phyloP scores from a whole-genome alignment of 2,329 filamentous ascomycete species.

The Alternaria panax region DNA sequence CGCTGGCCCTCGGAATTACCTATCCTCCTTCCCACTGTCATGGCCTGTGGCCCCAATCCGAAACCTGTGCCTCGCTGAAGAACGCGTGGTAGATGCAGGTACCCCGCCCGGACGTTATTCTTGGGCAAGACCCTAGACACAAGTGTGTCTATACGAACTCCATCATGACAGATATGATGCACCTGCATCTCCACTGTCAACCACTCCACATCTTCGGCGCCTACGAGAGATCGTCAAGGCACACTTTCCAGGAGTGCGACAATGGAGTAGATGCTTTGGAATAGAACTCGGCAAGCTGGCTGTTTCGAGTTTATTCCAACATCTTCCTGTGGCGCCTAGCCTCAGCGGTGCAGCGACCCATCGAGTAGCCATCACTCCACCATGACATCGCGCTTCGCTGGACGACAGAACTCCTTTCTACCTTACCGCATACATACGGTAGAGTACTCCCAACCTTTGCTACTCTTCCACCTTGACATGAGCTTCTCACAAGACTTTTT shows the following conservation, averaged over 20 bases:
- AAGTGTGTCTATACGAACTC: background rate
- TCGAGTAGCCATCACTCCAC: background rate
- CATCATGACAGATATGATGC: background rate
- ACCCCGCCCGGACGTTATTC: conserved; percentile 5
- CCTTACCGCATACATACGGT: too few relatives aligned
- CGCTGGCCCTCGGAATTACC: background rate
- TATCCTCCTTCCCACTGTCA: background rate
- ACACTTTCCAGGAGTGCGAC: background rate
- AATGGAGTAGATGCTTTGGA: background rate
- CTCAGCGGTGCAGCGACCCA: background rate
- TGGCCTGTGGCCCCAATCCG: background rate
- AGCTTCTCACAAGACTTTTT: too few relatives aligned
- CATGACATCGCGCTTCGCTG: background rate
- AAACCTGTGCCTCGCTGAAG: conserved; percentile 7
- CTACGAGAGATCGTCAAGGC: background rate
- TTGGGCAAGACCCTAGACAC: background rate
- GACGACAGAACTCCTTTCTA: too few relatives aligned
- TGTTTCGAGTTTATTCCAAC: background rate
- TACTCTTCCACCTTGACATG: too few relatives aligned
- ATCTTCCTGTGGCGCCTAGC: background rate
- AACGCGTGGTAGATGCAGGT: conserved; percentile 9
- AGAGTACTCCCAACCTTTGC: too few relatives aligned
- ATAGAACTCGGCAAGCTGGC: background rate
- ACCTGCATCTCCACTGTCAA: background rate
- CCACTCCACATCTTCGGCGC: background rate